A percentile compares a stretch with the other conserved stretches of the same genome.
These are phyloP conservation scores for Myxozyma mucilagina DNA, from an alignment of 805 yeast genomes.

Conservation along the genomic window DNA sequence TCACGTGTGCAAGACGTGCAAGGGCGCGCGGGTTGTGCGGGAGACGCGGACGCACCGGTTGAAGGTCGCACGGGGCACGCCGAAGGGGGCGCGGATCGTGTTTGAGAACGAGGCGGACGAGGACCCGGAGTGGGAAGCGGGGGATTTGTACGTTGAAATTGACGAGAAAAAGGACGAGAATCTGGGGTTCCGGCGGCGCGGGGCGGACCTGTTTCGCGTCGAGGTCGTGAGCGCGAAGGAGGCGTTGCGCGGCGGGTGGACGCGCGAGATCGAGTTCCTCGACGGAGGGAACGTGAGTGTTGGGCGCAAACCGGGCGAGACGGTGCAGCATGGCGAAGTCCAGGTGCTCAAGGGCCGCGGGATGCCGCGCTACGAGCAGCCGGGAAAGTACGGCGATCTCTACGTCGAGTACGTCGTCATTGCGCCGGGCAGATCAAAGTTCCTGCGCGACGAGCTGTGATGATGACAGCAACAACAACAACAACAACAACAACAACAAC, in stretches of 20 bases:
- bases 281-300: constrained; percentile 58
- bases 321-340: constrained; percentile 65
- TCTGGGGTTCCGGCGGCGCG: constrained; percentile 84
- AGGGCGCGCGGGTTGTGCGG: constrained; percentile 65
- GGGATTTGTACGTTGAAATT: constrained; percentile 68
- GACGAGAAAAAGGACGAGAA: constrained; percentile 56
- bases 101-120: constrained; percentile 79
- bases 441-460: constrained; percentile 10
- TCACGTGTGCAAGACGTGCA: constrained; percentile 66
- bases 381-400: constrained; percentile 53
- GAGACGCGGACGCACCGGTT: constrained; percentile 59
- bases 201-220: constrained; percentile 70
- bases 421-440: constrained; percentile 32
- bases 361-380: constrained; percentile 66
- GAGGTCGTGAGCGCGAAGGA: constrained; percentile 74
- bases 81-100: constrained; percentile 57
- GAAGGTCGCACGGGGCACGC: constrained; percentile 68
- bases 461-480: neutral
- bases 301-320: constrained; percentile 52
- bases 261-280: constrained; percentile 61
- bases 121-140: constrained; percentile 78
- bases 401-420: constrained; percentile 48
- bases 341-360: constrained; percentile 76
- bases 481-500: too few species aligned
- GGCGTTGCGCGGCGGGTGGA: constrained; percentile 81